phyloP scores from a whole-genome alignment of 768 basidiomycete genomes.

The Amanita pseudoporphyria region DNA sequence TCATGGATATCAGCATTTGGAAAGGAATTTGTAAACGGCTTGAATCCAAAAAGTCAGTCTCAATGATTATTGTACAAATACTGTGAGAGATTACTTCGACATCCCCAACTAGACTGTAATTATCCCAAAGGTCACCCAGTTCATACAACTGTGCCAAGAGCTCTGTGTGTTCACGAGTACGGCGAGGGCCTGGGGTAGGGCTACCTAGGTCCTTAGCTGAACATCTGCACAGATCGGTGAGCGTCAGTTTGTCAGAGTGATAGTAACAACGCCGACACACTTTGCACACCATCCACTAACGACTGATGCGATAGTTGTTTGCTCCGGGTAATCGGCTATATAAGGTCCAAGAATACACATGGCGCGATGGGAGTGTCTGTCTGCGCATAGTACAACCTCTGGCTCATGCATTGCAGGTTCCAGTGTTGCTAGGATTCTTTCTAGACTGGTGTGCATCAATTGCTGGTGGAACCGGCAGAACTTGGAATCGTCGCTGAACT shows the following conservation, averaged over 20 bases:
- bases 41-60: no score
- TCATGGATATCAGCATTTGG: no score
- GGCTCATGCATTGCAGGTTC: slow-evolving; percentile 10
- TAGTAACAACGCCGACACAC: slow-evolving; percentile 10
- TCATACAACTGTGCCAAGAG: slow-evolving; percentile 7
- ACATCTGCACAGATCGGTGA: slow-evolving; percentile 2
- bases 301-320: slow-evolving; percentile 11
- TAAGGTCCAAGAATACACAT: slow-evolving; percentile 16
- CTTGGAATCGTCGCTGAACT: neutral
- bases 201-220: neutral
- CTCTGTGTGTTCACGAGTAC: slow-evolving; percentile 11
- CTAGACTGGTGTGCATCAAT: neutral
- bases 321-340: slow-evolving; percentile 21
- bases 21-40: no score
- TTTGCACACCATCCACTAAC: no score
- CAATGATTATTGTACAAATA: no score
- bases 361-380: slow-evolving; percentile 14
- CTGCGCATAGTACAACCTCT: slow-evolving; percentile 13
- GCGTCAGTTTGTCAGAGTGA: neutral
- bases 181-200: neutral
- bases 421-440: neutral
- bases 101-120: no score
- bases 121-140: slow-evolving; percentile 10
- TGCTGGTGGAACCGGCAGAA: neutral
- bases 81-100: no score